phyloP scores from a whole-genome alignment of 2,329 filamentous ascomycete genomes.

The Aureobasidium sp. region DNA sequence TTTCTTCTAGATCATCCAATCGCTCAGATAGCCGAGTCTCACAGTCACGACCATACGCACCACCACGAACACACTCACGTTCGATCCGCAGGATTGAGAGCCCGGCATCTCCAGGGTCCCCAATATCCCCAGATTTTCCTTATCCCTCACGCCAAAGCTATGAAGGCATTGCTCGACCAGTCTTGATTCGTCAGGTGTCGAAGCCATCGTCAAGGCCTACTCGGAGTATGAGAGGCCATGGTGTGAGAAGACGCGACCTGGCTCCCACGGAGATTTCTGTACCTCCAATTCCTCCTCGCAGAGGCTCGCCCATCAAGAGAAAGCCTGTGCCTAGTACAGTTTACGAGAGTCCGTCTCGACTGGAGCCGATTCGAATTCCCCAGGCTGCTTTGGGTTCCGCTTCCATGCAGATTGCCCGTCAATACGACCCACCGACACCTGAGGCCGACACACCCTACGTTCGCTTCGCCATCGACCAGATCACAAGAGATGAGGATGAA shows the following conservation, averaged over 20 bases:
- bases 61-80: constrained; percentile 24
- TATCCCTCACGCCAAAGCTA: constrained; percentile 26
- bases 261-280: background rate
- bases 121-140: too few relatives aligned
- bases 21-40: constrained; percentile 9
- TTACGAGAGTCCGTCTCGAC: constrained; percentile 18
- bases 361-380: constrained; percentile 10
- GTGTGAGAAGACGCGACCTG: constrained; percentile 22
- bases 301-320: constrained; percentile 21
- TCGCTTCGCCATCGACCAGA: constrained; percentile 78
- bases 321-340: constrained; percentile 31
- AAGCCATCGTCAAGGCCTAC: constrained; percentile 25
- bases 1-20: constrained; percentile 32
- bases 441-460: constrained; percentile 81
- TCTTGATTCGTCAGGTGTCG: constrained; percentile 19
- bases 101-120: constrained; percentile 26
- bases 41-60: constrained; percentile 18
- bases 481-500: constrained; percentile 67
- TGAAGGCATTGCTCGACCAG: constrained; percentile 21
- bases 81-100: constrained; percentile 20
- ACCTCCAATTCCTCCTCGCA: constrained; percentile 15
- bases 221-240: constrained; percentile 26
- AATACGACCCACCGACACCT: constrained; percentile 53
- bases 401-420: constrained; percentile 25
- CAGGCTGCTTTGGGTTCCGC: constrained; percentile 24